Conservation (phyloP, 2,329 filamentous ascomycete species). For the Paecilomyces formosus region DNA sequence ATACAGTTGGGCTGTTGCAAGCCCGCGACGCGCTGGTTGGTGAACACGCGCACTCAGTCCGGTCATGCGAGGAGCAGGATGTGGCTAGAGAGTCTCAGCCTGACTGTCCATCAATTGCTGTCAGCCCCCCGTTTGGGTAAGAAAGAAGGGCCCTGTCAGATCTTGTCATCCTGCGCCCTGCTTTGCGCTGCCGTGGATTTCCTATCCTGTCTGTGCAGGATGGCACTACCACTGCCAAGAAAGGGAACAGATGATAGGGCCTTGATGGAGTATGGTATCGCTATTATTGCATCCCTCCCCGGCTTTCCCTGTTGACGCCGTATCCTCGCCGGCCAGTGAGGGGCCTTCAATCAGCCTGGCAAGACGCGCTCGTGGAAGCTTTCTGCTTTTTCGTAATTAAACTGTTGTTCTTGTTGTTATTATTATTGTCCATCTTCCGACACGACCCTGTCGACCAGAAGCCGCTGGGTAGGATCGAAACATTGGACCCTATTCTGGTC, state of each 20-base stretch:
- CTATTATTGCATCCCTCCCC: background rate
- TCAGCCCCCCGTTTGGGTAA: background rate
- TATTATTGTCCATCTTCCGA: background rate
- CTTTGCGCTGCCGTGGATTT: background rate
- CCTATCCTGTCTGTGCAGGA: background rate
- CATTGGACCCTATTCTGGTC: background rate
- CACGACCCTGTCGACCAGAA: background rate
- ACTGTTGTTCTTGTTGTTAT: no score
- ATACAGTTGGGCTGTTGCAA: background rate
- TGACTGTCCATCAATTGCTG: background rate
- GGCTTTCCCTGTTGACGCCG: background rate
- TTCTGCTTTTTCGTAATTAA: background rate
- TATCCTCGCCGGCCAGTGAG: background rate
- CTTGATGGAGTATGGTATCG: background rate
- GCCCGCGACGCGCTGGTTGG: background rate
- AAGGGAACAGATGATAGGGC: background rate
- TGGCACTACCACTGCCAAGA: background rate
- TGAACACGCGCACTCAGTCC: background rate
- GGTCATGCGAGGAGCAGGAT: background rate
- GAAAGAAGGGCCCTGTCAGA: background rate
- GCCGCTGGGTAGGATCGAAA: background rate
- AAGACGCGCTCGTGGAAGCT: background rate
- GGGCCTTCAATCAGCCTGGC: background rate
- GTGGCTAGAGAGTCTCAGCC: background rate
- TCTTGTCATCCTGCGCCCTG: background rate